phyloP scores from a whole-genome alignment of 441 rosid genomes.

The Populus hybrid region DNA sequence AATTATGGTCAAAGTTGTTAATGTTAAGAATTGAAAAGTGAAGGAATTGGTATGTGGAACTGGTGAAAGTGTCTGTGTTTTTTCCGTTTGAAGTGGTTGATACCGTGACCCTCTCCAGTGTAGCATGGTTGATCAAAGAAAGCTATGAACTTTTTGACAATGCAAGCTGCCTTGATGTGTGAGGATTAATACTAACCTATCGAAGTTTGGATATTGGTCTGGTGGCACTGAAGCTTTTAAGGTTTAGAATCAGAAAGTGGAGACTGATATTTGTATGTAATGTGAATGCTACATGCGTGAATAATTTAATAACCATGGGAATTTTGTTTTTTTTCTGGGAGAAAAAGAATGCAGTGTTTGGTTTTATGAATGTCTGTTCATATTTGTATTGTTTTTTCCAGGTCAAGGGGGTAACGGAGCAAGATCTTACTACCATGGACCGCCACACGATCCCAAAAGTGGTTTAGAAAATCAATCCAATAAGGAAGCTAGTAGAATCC shows the following conservation, averaged over 20 bases:
- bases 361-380: neutral
- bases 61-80: neutral
- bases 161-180: neutral
- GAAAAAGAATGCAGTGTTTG: neutral
- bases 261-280: neutral
- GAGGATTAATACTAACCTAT: neutral
- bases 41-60: neutral
- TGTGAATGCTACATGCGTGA: neutral
- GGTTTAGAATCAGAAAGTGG: neutral
- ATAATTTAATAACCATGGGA: neutral
- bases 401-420: constrained; percentile 7
- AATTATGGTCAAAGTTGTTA: neutral
- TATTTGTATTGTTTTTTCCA: neutral
- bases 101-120: neutral
- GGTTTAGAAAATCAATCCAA: constrained; percentile 2
- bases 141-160: neutral
- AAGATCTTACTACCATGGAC: constrained; percentile 18
- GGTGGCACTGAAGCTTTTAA: neutral
- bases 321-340: neutral
- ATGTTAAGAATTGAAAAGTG: neutral
- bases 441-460: neutral
- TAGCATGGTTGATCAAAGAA: neutral
- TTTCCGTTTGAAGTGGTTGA: neutral
- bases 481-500: constrained; percentile 5
- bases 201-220: neutral